Evolutionary conservation across 352 stramenopile species (phyloP).

Genomic region (Pythium diclinum): DNA sequence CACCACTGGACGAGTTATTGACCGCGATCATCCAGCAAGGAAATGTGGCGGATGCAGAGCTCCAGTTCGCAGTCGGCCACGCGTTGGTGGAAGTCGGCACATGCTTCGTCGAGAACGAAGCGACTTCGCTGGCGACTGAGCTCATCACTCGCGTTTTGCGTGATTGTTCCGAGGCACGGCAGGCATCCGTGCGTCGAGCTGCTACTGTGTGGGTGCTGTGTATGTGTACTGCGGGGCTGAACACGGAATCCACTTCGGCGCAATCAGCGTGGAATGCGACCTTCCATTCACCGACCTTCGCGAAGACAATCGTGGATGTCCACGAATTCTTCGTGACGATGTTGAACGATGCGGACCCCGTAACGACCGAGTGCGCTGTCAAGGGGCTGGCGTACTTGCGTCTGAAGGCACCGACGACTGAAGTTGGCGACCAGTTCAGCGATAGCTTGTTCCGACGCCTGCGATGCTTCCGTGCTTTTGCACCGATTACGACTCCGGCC

Average conservation of each 20-base stretch:
- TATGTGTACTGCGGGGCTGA: slow-evolving; percentile 49
- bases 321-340: slow-evolving; percentile 83
- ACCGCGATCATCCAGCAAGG: slow-evolving; percentile 28
- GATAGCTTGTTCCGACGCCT: slow-evolving; percentile 76
- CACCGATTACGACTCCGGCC: slow-evolving; percentile 26
- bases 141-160: slow-evolving; percentile 44
- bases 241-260: neutral
- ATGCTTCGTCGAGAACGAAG: slow-evolving; percentile 13
- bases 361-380: slow-evolving; percentile 71
- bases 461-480: slow-evolving; percentile 75
- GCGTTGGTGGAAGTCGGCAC: slow-evolving; percentile 51
- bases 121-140: slow-evolving; percentile 9
- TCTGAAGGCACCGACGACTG: slow-evolving; percentile 45
- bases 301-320: slow-evolving; percentile 34
- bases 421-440: slow-evolving; percentile 62
- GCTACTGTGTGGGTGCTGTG: slow-evolving; percentile 65
- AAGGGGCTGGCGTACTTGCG: slow-evolving; percentile 76
- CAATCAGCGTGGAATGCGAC: slow-evolving; percentile 32
- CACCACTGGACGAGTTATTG: slow-evolving; percentile 29
- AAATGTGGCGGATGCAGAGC: slow-evolving; percentile 31
- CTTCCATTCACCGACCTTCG: slow-evolving; percentile 35
- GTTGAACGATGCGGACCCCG: slow-evolving; percentile 65
- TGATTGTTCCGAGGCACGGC: slow-evolving; percentile 38
- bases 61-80: slow-evolving; percentile 58
- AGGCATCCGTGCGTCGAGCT: slow-evolving; percentile 46